Conservation (phyloP, 495 filamentous ascomycete genomes). For the Penicillium fimorum region DNA sequence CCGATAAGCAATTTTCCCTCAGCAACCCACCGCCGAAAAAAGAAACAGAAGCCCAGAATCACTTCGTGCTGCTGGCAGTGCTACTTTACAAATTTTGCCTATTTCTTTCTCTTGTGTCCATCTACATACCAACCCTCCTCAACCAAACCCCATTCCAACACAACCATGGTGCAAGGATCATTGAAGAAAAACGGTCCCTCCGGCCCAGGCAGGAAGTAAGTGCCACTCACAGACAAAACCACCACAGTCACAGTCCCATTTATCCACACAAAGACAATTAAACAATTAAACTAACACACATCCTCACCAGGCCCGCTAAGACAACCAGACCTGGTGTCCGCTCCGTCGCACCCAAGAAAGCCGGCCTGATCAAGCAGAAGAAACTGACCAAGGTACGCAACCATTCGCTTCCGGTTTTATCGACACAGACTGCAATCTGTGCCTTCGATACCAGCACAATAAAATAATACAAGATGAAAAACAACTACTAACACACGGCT, state of each 20-base stretch:
- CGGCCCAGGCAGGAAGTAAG: slow-evolving; percentile 7
- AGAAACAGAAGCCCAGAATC: slow-evolving; percentile 3
- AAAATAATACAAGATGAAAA: background rate
- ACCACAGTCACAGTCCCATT: background rate
- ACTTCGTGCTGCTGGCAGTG: slow-evolving; percentile 36
- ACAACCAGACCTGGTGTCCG: slow-evolving; percentile 55
- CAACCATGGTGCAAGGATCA: slow-evolving; percentile 11
- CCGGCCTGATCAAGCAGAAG: slow-evolving; percentile 54
- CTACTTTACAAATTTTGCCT: background rate
- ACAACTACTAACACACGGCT: background rate
- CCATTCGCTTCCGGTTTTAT: background rate
- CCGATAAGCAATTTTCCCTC: slow-evolving; percentile 14
- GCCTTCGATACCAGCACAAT: background rate
- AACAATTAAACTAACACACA: background rate
- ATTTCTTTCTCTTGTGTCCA: background rate
- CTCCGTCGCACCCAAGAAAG: slow-evolving; percentile 69
- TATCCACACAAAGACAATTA: background rate
- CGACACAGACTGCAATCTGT: background rate
- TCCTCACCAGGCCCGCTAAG: slow-evolving; percentile 10
- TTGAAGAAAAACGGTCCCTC: slow-evolving; percentile 6
- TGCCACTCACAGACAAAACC: background rate
- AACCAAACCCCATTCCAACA: background rate
- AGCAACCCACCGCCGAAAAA: slow-evolving; percentile 8
- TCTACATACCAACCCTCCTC: background rate
- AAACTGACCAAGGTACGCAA: slow-evolving; percentile 60